phyloP scores from a whole-genome alignment of 306 rosid species.

The Comarum palustre region DNA sequence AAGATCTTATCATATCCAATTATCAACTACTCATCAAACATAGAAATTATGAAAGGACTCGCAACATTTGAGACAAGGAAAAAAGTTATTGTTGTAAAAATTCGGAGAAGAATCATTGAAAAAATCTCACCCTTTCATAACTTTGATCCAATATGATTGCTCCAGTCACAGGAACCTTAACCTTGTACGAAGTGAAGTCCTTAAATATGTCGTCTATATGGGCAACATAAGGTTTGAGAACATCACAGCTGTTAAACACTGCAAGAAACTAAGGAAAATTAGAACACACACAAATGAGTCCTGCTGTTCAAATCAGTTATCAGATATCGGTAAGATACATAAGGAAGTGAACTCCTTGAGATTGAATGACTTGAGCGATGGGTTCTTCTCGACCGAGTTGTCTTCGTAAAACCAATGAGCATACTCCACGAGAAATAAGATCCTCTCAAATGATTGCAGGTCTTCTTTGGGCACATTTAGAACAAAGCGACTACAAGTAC shows the following conservation, averaged over 20 bases:
- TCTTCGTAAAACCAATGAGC: conserved; percentile 99
- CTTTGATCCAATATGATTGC: conserved; percentile 97
- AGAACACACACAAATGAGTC: not conserved
- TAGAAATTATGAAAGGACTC: not conserved
- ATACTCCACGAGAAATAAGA: conserved; percentile 91
- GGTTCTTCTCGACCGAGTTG: conserved; percentile 91
- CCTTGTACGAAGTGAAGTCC: conserved; percentile 96
- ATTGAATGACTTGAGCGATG: conserved; percentile 86
- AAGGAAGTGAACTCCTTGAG: conserved; percentile 91
- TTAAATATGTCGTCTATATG: conserved; percentile 92
- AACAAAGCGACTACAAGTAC: conserved; percentile 80
- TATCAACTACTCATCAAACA: not conserved
- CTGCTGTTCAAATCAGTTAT: not conserved
- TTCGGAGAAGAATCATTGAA: conserved; percentile 2
- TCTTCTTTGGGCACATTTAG: conserved; percentile 96
- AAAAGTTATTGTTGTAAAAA: not conserved
- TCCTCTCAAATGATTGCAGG: conserved; percentile 92
- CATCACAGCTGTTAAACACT: conserved; percentile 94
- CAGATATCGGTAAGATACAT: conserved; percentile 31
- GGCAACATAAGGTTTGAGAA: conserved; percentile 89
- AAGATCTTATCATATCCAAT: conserved; percentile 1
- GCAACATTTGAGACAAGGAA: not conserved
- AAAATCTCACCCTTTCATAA: conserved; percentile 76
- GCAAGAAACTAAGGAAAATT: conserved; percentile 50
- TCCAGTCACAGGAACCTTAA: conserved; percentile 96